These are phyloP conservation scores for Pythium utonaiense DNA, from an alignment of 352 stramenopile genomes.

Conservation along the genomic window DNA sequence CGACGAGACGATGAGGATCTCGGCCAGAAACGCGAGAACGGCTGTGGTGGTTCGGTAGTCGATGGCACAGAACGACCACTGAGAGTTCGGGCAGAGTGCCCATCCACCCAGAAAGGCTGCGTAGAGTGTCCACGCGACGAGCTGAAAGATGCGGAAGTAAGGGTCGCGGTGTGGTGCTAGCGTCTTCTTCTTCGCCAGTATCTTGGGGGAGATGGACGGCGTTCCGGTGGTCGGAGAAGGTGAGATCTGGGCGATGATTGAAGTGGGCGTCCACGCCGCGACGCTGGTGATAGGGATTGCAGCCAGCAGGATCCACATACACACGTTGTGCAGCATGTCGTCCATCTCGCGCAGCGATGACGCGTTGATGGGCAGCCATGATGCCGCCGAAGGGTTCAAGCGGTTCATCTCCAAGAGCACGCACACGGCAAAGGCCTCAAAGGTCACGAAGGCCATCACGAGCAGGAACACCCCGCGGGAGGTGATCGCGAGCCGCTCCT, in stretches of 20 bases:
- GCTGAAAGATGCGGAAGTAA: slow-evolving; percentile 72
- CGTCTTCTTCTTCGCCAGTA: slow-evolving; percentile 3
- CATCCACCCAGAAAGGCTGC: slow-evolving; percentile 43
- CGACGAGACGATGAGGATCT: slow-evolving; percentile 79
- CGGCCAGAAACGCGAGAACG: slow-evolving; percentile 61
- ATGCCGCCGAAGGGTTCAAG: slow-evolving; percentile 24
- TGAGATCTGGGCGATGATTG: slow-evolving; percentile 31
- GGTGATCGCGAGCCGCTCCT: slow-evolving; percentile 31
- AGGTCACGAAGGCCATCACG: slow-evolving; percentile 45
- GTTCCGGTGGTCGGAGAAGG: slow-evolving; percentile 27
- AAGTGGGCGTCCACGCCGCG: slow-evolving; percentile 53
- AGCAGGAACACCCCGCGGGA: slow-evolving; percentile 53
- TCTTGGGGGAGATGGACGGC: not conserved
- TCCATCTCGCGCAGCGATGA: slow-evolving; percentile 28
- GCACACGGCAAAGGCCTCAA: slow-evolving; percentile 64
- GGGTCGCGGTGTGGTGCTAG: slow-evolving; percentile 29
- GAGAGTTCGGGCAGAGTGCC: slow-evolving; percentile 29
- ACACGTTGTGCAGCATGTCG: slow-evolving; percentile 31
- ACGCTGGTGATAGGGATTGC: slow-evolving; percentile 54
- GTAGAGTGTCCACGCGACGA: slow-evolving; percentile 56
- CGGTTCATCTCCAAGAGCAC: slow-evolving; percentile 49
- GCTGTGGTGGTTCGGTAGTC: slow-evolving; percentile 51
- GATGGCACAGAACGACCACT: slow-evolving; percentile 37
- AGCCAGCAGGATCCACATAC: slow-evolving; percentile 45
- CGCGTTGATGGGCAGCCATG: slow-evolving; percentile 29